Evolutionary conservation across 192 early-diverging fungal genomes (phyloP).

Genomic region (Coemansia javaensis): DNA sequence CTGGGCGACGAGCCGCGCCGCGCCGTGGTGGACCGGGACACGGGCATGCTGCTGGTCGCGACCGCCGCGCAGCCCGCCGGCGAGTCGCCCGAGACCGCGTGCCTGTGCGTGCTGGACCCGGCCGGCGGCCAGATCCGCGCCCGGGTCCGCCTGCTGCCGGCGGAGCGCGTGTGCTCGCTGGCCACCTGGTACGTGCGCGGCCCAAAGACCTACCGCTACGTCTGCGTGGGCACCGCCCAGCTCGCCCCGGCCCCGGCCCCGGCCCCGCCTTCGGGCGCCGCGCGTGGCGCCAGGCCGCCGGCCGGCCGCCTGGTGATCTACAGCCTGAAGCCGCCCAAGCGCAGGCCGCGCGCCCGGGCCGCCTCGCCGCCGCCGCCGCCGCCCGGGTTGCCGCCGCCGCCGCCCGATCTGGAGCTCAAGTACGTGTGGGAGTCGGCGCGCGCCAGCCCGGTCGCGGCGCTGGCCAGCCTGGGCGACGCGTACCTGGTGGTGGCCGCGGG

Average conservation of each 20-base stretch:
- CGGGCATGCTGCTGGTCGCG: slow-evolving; percentile 27
- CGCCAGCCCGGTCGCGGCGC: slow-evolving; percentile 14
- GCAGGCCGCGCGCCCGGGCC: slow-evolving; percentile 6
- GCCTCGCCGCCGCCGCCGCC: not conserved
- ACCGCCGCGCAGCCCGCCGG: slow-evolving; percentile 1
- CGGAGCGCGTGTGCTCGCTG: slow-evolving; percentile 26
- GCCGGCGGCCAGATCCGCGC: slow-evolving; percentile 5
- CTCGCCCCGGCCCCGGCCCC: too few relatives aligned
- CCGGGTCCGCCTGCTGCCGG: slow-evolving; percentile 9
- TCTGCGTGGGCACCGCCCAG: slow-evolving; percentile 36
- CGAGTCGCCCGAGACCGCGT: not conserved
- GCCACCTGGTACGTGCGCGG: slow-evolving; percentile 28
- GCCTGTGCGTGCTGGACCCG: slow-evolving; percentile 17
- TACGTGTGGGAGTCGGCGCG: slow-evolving; percentile 44
- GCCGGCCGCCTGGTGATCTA: slow-evolving; percentile 37
- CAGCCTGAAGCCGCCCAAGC: slow-evolving; percentile 22
- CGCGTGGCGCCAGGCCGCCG: not conserved
- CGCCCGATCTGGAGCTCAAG: slow-evolving; percentile 23
- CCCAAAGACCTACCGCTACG: slow-evolving; percentile 27
- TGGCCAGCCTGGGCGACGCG: slow-evolving; percentile 31
- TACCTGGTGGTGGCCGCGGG: slow-evolving; percentile 32
- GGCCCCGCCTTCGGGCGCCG: too few relatives aligned
- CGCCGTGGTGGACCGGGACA: slow-evolving; percentile 20
- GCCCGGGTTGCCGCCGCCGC: not conserved
- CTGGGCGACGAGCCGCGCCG: slow-evolving; percentile 24